These are phyloP conservation scores for Cyanodermella asteris DNA, from an alignment of 2,329 filamentous ascomycete genomes.

Conservation along the genomic window DNA sequence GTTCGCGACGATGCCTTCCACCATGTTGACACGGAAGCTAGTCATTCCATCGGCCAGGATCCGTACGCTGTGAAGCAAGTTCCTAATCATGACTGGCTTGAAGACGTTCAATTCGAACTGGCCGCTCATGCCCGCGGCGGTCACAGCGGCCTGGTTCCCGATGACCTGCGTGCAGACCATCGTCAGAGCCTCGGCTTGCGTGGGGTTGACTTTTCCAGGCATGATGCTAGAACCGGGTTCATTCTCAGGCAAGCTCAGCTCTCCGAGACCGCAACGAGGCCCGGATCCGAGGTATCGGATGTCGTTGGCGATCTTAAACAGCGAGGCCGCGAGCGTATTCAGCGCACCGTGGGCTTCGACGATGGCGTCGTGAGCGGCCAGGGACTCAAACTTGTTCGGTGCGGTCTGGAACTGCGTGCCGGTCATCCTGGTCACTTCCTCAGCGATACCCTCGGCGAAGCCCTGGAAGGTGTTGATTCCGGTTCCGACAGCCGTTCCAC, in stretches of 20 bases:
- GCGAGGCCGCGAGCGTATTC: slow-evolving; percentile 75
- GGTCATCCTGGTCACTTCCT: slow-evolving; percentile 79
- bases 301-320: slow-evolving; percentile 97
- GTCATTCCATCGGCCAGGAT: slow-evolving; percentile 81
- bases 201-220: slow-evolving; percentile 98
- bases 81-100: slow-evolving; percentile 90
- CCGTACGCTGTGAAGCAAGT: slow-evolving; percentile 77
- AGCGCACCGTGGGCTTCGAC: slow-evolving; percentile 84
- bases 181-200: slow-evolving; percentile 90
- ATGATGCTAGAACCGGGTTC: slow-evolving; percentile 96
- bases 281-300: slow-evolving; percentile 93
- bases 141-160: slow-evolving; percentile 85
- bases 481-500: slow-evolving; percentile 89
- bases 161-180: slow-evolving; percentile 98
- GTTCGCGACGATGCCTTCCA: slow-evolving; percentile 73
- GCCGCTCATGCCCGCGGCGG: slow-evolving; percentile 87
- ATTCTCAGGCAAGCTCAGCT: slow-evolving; percentile 87
- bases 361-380: slow-evolving; percentile 87
- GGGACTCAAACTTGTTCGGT: slow-evolving; percentile 95
- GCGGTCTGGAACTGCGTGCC: slow-evolving; percentile 86
- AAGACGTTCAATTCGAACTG: slow-evolving; percentile 99
- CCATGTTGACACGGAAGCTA: slow-evolving; percentile 85
- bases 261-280: slow-evolving; percentile 83
- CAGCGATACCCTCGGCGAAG: slow-evolving; percentile 81
- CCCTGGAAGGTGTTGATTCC: slow-evolving; percentile 95